phyloP scores from a whole-genome alignment of 2,329 filamentous ascomycete genomes.

The Fusarium burgessii region DNA sequence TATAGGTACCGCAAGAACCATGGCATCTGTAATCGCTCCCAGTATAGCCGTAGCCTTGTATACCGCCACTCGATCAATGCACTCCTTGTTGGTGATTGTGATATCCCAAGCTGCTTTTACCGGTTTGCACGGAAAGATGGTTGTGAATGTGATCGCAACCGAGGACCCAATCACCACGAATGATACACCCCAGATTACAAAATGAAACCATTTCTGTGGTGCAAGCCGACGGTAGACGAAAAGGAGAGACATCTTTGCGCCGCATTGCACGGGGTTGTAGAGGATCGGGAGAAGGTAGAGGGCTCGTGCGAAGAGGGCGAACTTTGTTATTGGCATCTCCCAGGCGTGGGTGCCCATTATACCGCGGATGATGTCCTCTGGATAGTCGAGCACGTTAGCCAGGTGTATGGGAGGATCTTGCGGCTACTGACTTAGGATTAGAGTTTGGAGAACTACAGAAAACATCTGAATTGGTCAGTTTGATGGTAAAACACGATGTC shows the following conservation, averaged over 20 bases:
- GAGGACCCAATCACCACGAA: constrained; percentile 24
- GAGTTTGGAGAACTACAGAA: constrained; percentile 18
- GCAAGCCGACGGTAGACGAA: constrained; percentile 18
- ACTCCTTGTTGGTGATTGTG: constrained; percentile 4
- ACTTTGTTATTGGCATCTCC: constrained; percentile 32
- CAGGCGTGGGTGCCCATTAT: constrained; percentile 31
- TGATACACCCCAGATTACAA: neutral
- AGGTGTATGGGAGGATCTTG: neutral
- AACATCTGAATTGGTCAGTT: constrained; percentile 6
- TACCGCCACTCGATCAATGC: constrained; percentile 15
- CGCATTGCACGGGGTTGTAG: constrained; percentile 29
- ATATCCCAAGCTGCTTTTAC: constrained; percentile 20
- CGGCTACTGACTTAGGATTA: constrained; percentile 18
- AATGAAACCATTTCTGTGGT: constrained; percentile 19
- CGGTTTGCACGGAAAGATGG: constrained; percentile 21
- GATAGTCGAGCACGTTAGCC: neutral
- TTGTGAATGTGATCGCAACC: constrained; percentile 20
- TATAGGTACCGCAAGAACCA: constrained; percentile 22
- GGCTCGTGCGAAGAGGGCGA: constrained; percentile 7
- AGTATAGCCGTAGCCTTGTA: constrained; percentile 24
- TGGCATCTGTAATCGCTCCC: constrained; percentile 9
- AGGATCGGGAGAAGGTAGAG: constrained; percentile 20
- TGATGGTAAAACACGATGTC: neutral
- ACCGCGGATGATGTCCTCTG: constrained; percentile 21
- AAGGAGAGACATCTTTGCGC: constrained; percentile 8